These are phyloP conservation scores for Penicillium fimorum DNA, from an alignment of 495 filamentous ascomycete genomes.

Conservation along the genomic window DNA sequence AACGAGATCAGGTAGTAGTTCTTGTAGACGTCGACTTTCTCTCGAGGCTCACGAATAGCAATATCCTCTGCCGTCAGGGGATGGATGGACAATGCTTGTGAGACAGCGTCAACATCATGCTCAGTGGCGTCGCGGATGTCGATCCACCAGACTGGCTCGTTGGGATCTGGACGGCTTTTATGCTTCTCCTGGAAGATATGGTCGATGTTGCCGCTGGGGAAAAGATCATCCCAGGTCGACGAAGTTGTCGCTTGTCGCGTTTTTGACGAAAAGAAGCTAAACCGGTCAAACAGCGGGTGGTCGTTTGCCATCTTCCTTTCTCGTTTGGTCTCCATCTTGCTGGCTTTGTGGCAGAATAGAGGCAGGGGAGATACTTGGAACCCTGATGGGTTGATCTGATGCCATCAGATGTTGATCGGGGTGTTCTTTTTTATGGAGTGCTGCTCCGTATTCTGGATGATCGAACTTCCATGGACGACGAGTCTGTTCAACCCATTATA, in stretches of 20 bases:
- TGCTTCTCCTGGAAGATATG: constrained; percentile 66
- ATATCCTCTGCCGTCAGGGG: constrained; percentile 92
- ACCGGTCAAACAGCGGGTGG: constrained; percentile 48
- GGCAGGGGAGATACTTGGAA: neutral
- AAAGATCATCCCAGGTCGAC: constrained; percentile 70
- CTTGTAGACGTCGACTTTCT: constrained; percentile 93
- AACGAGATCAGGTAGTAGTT: constrained; percentile 95
- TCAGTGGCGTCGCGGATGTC: constrained; percentile 82
- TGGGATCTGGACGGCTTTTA: constrained; percentile 16
- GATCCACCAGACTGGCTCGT: constrained; percentile 76
- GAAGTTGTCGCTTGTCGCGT: constrained; percentile 74
- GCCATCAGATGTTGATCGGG: constrained; percentile 3
- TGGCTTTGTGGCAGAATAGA: neutral
- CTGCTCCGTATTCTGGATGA: neutral
- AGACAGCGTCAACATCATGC: constrained; percentile 74
- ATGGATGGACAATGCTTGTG: constrained; percentile 82
- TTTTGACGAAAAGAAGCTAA: constrained; percentile 88
- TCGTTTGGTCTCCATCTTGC: neutral
- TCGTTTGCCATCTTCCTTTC: constrained; percentile 5
- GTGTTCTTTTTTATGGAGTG: neutral
- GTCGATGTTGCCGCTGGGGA: constrained; percentile 71
- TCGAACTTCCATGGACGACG: neutral
- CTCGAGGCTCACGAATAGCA: constrained; percentile 80
- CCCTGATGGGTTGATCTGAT: neutral
- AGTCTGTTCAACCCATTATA: constrained; percentile 10